Conservation (phyloP, 192 early-diverging fungal species). For the Coemansia sp. region DNA sequence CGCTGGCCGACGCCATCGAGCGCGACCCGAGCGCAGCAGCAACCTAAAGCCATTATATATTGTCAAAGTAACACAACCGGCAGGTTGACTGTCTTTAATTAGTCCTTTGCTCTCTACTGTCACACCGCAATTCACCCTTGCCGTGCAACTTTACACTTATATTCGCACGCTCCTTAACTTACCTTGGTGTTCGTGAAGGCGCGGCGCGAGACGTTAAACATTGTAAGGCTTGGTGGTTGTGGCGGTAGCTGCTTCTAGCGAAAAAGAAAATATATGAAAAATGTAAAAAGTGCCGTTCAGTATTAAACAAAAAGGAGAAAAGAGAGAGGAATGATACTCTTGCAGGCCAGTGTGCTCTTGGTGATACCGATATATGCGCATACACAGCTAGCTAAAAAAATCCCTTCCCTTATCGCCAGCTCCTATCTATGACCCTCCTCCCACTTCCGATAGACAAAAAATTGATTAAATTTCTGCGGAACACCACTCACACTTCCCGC, state of each 20-base stretch:
- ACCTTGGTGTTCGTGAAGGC: slow-evolving; percentile 28
- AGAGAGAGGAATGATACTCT: background rate
- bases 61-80: too few relatives aligned
- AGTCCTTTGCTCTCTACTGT: too few relatives aligned
- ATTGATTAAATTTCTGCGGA: background rate
- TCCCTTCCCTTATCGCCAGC: slow-evolving; percentile 2
- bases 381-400: background rate
- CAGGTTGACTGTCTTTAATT: too few relatives aligned
- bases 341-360: background rate
- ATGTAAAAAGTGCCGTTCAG: background rate
- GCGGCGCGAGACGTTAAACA: slow-evolving; percentile 44
- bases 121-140: too few relatives aligned
- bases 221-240: slow-evolving; percentile 9
- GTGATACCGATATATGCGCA: background rate
- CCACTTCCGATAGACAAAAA: background rate
- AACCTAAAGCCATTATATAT: slow-evolving; percentile 14
- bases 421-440: too few relatives aligned
- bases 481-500: background rate
- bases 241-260: background rate
- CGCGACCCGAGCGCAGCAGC: slow-evolving; percentile 17
- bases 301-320: background rate
- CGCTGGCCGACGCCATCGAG: slow-evolving; percentile 39
- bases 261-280: slow-evolving; percentile 1
- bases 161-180: too few relatives aligned
- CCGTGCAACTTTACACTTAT: too few relatives aligned